Evolutionary conservation across 139 green algal genomes (phyloP).

Genomic region (Haematococcus lacustris): DNA sequence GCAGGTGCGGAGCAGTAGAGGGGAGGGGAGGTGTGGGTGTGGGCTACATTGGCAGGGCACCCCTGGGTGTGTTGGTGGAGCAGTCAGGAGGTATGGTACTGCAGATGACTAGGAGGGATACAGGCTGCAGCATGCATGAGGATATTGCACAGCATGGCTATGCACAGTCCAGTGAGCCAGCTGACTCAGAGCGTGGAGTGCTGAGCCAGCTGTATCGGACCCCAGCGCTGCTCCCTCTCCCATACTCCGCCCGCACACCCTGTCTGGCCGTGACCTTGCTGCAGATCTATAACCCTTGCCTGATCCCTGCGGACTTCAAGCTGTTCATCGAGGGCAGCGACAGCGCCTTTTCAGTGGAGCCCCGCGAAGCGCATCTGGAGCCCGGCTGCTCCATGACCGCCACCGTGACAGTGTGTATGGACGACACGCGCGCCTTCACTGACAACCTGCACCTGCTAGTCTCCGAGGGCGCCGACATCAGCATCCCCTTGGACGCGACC

Average conservation of each 20-base stretch:
- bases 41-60: neutral
- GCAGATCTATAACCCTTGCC: slow-evolving; percentile 51
- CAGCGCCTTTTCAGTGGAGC: slow-evolving; percentile 53
- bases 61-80: neutral
- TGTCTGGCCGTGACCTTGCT: too few relatives aligned
- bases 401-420: slow-evolving; percentile 29
- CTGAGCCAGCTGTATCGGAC: neutral
- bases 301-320: slow-evolving; percentile 64
- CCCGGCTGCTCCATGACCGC: slow-evolving; percentile 24
- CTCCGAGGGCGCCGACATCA: slow-evolving; percentile 58
- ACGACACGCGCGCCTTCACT: slow-evolving; percentile 30
- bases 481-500: slow-evolving; percentile 46
- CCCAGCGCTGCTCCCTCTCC: neutral
- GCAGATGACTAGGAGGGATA: neutral
- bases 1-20: neutral
- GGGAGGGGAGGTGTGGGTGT: neutral
- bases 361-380: slow-evolving; percentile 34
- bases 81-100: neutral
- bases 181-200: too few relatives aligned
- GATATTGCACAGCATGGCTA: too few relatives aligned
- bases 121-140: too few relatives aligned
- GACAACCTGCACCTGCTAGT: slow-evolving; percentile 75
- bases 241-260: neutral
- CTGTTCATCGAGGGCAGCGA: slow-evolving; percentile 57
- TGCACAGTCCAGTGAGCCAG: neutral